Evolutionary conservation across 495 filamentous ascomycete genomes (phyloP).

Genomic region (Penicillium herquei): DNA sequence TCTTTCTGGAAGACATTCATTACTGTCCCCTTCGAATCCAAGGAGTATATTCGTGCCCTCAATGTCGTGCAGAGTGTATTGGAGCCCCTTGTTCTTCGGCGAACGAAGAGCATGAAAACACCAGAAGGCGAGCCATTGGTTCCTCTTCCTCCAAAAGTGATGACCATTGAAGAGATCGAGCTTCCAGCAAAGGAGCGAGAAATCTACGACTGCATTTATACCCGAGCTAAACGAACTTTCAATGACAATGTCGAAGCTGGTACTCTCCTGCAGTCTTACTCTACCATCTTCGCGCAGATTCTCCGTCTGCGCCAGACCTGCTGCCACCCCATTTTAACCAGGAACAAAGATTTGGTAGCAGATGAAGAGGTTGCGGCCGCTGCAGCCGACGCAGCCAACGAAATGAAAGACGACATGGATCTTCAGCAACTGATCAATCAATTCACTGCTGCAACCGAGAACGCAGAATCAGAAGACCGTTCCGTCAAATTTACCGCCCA

Average conservation of each 20-base stretch:
- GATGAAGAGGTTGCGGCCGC: conserved; percentile 86
- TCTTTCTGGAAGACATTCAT: conserved; percentile 99
- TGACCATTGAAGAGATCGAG: conserved; percentile 82
- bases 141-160: conserved; percentile 73
- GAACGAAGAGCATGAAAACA: conserved; percentile 98
- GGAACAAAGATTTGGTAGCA: conserved; percentile 77
- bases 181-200: conserved; percentile 55
- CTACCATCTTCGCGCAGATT: conserved; percentile 95
- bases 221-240: conserved; percentile 77
- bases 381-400: conserved; percentile 73
- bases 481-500: conserved; percentile 72
- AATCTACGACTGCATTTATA: conserved; percentile 10
- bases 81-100: conserved; percentile 89
- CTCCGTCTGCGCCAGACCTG: conserved; percentile 91
- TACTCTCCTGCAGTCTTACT: conserved; percentile 89
- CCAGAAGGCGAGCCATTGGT: conserved; percentile 86
- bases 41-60: conserved; percentile 86
- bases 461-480: conserved; percentile 43
- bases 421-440: conserved; percentile 78
- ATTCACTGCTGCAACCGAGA: conserved; percentile 69
- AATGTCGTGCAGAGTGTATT: conserved; percentile 97
- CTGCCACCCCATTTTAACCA: conserved; percentile 86
- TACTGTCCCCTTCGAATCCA: conserved; percentile 92
- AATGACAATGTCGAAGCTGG: conserved; percentile 84
- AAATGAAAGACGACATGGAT: conserved; percentile 94